These are phyloP conservation scores for Aspergillus hortae DNA, from an alignment of 2,329 filamentous ascomycete genomes.

Conservation along the genomic window DNA sequence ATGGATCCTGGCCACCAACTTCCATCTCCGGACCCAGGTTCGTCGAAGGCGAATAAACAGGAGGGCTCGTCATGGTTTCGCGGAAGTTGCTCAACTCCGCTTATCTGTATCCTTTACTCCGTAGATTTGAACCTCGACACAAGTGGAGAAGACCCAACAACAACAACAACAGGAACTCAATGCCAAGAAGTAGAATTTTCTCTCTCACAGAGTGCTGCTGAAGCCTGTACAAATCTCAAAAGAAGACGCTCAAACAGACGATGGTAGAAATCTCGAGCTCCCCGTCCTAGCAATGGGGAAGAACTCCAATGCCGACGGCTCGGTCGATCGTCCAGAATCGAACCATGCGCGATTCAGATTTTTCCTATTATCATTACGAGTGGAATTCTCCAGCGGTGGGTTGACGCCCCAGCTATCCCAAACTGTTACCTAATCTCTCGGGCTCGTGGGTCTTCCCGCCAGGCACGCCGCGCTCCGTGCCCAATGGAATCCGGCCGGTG, in stretches of 20 bases:
- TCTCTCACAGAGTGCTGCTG: not conserved
- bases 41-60: not conserved
- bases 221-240: not conserved
- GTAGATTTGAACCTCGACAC: not conserved
- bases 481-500: not conserved
- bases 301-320: too few species aligned
- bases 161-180: not conserved
- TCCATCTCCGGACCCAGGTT: not conserved
- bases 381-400: not conserved
- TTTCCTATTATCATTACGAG: not conserved
- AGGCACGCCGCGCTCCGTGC: not conserved
- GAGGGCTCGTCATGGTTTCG: not conserved
- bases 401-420: not conserved
- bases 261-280: too few species aligned
- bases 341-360: not conserved
- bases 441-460: not conserved
- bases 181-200: not conserved
- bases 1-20: not conserved
- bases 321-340: not conserved
- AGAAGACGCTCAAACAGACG: not conserved
- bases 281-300: too few species aligned
- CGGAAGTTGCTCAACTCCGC: not conserved
- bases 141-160: not conserved
- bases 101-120: not conserved
- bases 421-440: not conserved